Conservation (phyloP, 257 asterid genomes). For the Haberlea rhodopensis region DNA sequence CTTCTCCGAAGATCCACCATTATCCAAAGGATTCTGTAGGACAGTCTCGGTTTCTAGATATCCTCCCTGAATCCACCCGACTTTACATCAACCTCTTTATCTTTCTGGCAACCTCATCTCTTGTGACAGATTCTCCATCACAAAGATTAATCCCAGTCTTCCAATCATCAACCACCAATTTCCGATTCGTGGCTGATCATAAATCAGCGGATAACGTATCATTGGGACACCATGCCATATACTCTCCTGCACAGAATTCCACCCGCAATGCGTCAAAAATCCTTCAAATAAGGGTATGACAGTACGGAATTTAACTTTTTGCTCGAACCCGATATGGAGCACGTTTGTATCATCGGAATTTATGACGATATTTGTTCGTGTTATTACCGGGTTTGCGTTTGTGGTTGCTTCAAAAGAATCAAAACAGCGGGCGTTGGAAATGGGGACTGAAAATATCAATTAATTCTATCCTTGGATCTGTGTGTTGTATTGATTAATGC, state of each 20-base stretch:
- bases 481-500: too few relatives aligned
- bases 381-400: too few relatives aligned
- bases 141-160: constrained; percentile 52
- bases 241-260: constrained; percentile 70
- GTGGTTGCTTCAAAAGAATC: too few relatives aligned
- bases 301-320: constrained; percentile 34
- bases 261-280: constrained; percentile 73
- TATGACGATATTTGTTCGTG: constrained; percentile 35
- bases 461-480: too few relatives aligned
- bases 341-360: constrained; percentile 23
- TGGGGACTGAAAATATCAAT: too few relatives aligned
- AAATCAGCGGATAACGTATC: constrained; percentile 51
- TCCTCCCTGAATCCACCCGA: constrained; percentile 34
- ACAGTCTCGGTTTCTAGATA: constrained; percentile 29
- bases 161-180: constrained; percentile 78
- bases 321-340: constrained; percentile 46
- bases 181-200: constrained; percentile 71
- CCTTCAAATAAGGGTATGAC: constrained; percentile 52
- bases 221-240: constrained; percentile 56
- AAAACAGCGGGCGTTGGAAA: too few relatives aligned
- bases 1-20: constrained; percentile 53
- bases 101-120: constrained; percentile 47
- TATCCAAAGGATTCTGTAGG: constrained; percentile 34
- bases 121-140: constrained; percentile 31
- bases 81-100: constrained; percentile 40